phyloP scores from a whole-genome alignment of 352 stramenopile species.

The Pythium catenulatum region DNA sequence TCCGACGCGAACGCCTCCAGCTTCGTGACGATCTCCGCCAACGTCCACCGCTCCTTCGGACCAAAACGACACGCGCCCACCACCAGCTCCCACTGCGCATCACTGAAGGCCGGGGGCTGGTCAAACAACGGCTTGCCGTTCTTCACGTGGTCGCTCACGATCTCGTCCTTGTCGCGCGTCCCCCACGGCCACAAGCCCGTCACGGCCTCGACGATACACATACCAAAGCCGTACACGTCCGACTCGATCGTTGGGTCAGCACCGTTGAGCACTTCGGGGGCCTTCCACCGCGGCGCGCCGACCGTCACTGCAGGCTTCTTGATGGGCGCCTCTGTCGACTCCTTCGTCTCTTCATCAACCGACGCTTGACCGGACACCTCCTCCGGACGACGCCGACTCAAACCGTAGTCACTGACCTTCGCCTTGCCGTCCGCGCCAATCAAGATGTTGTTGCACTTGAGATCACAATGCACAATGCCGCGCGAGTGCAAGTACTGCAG shows the following conservation, averaged over 20 bases:
- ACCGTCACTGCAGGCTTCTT: too few relatives aligned
- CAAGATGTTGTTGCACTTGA: constrained; percentile 13
- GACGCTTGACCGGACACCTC: too few relatives aligned
- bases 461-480: constrained; percentile 58
- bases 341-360: too few relatives aligned
- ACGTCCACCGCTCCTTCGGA: background rate
- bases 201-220: constrained; percentile 59
- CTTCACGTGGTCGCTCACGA: background rate
- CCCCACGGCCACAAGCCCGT: background rate
- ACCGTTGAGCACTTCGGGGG: constrained; percentile 36
- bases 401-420: constrained; percentile 33
- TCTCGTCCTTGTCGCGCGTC: background rate
- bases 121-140: background rate
- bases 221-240: constrained; percentile 60
- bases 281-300: constrained; percentile 27
- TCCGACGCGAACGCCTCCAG: background rate
- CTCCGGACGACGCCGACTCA: too few relatives aligned
- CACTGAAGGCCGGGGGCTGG: background rate
- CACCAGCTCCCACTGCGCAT: background rate
- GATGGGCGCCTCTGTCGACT: too few relatives aligned
- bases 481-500: constrained; percentile 84
- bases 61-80: background rate
- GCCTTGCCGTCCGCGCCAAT: constrained; percentile 57
- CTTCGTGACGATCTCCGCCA: background rate
- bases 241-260: constrained; percentile 19